Conservation (phyloP, 1,284 basidiomycete species). For the Omphalotus olearius region DNA sequence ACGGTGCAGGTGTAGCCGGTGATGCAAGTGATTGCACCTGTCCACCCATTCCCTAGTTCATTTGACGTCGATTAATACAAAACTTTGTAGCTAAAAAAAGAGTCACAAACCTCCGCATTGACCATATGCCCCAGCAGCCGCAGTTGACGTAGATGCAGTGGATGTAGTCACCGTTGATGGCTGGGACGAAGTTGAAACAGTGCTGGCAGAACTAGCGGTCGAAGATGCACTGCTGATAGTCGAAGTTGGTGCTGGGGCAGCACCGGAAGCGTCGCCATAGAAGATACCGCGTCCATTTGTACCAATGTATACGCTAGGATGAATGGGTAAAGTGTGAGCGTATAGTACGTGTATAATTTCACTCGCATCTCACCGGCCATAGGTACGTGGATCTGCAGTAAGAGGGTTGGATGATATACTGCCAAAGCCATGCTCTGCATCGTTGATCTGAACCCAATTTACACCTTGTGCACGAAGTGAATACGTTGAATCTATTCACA, state of each 20-base stretch:
- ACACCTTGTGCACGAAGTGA: slow-evolving; percentile 22
- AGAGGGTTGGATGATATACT: slow-evolving; percentile 43
- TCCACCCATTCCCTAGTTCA: slow-evolving; percentile 27
- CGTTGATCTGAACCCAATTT: slow-evolving; percentile 61
- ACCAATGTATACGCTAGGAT: slow-evolving; percentile 53
- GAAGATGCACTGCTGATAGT: slow-evolving; percentile 15
- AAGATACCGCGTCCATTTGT: slow-evolving; percentile 66
- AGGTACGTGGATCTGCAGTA: slow-evolving; percentile 49
- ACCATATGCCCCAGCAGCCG: slow-evolving; percentile 29
- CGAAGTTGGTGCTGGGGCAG: slow-evolving; percentile 7
- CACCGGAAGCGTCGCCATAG: slow-evolving; percentile 37
- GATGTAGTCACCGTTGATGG: slow-evolving; percentile 7
- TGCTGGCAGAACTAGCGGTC: slow-evolving; percentile 13
- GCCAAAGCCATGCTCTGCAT: slow-evolving; percentile 57
- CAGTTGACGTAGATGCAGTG: slow-evolving; percentile 9
- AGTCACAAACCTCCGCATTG: slow-evolving; percentile 40
- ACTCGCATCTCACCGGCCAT: slow-evolving; percentile 40
- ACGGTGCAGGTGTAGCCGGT: slow-evolving; percentile 36
- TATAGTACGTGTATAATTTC: not conserved
- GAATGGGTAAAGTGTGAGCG: not conserved
- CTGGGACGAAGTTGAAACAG: not conserved
- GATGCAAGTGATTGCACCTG: slow-evolving; percentile 41
- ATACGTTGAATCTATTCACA: not conserved
- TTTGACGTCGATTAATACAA: not conserved
- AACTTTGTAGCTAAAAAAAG: not conserved